phyloP scores from a whole-genome alignment of 1,139 yeast species.

The Geotrichum phurueaensis region DNA sequence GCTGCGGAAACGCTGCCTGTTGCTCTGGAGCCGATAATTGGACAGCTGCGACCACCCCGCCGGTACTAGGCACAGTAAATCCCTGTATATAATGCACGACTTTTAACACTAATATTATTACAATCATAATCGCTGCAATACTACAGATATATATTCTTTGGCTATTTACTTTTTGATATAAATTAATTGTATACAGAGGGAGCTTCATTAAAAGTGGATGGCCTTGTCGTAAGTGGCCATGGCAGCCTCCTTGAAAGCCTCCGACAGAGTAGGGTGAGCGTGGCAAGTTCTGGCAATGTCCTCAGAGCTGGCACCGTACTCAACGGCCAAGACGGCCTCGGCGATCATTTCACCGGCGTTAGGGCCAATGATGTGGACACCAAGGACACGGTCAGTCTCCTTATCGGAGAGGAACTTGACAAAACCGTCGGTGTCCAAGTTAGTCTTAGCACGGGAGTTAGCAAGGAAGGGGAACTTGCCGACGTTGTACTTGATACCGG shows the following conservation, averaged over 20 bases:
- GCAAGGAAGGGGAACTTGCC: slow-evolving; percentile 99
- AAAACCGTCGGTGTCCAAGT: slow-evolving; percentile 93
- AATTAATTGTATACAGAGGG: neutral
- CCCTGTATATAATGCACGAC: neutral
- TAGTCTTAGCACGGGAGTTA: slow-evolving; percentile 98
- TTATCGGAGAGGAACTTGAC: slow-evolving; percentile 95
- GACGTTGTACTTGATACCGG: slow-evolving; percentile 83
- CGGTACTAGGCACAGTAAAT: slow-evolving; percentile 1
- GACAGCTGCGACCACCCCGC: slow-evolving; percentile 12
- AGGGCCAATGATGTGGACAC: slow-evolving; percentile 96
- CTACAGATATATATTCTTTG: neutral
- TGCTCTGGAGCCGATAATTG: slow-evolving; percentile 48
- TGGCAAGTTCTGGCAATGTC: slow-evolving; percentile 97
- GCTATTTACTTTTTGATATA: slow-evolving; percentile 1
- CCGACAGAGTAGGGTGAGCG: slow-evolving; percentile 97
- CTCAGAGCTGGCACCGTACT: slow-evolving; percentile 98
- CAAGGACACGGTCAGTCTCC: slow-evolving; percentile 93
- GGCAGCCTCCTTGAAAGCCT: slow-evolving; percentile 98
- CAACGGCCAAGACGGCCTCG: slow-evolving; percentile 95
- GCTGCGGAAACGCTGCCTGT: slow-evolving; percentile 65
- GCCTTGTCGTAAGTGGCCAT: slow-evolving; percentile 87
- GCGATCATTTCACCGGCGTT: slow-evolving; percentile 99
- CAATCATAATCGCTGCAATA: neutral
- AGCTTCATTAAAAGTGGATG: slow-evolving; percentile 55
- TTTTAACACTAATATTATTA: neutral